Evolutionary conservation across 1,284 basidiomycete genomes (phyloP), one percentile per base, ranked within the genome.

Genomic region (Trichosporon sp.): DNA sequence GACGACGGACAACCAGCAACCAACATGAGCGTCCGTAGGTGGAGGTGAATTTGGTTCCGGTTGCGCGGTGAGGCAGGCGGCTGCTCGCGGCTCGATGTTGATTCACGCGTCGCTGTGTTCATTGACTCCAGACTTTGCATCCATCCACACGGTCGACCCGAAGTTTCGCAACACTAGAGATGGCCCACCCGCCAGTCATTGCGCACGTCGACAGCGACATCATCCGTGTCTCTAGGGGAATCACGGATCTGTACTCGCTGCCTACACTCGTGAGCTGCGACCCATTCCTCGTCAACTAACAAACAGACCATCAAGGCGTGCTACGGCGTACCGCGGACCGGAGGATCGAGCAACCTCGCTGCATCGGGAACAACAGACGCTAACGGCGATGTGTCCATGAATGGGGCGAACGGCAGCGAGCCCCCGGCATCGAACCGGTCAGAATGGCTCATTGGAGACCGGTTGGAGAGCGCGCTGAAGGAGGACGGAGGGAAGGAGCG

Each of bases 371-470:
- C 59, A 35, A 63, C 70, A 69, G 71, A 69, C 74, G 54, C 77
- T 61, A 66, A 67, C 73, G 68, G 70, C 70, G 61, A 74, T 76
- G 74, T 65, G 1, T 31, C 68, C 26, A 69, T 69, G 68, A 59
- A 43, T 19, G 71, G 48, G 16, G 21, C 69, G 10, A 35, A 63
- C 32, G 48, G 31, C 2, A 38, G 67, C 19, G 40, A 21, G 21
- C 38, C 66, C 2, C 31, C 73, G 51, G 64, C 48, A 8, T 16
- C 66, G 37, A 70, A 59, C 19, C 70, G 91, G 26, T 89, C 89
- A 65, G 92, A 94, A 75, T 97, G 95, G 83, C 87, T 98, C 14
- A 92, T 96, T 66, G 96, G 96, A 0, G 79, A 89, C 1, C 89
- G 90, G 71, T 87, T 97, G 8, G 91, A 92, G 74, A 91, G 93